phyloP scores from a whole-genome alignment of 352 stramenopile species.

The Saprolegnia diclina region DNA sequence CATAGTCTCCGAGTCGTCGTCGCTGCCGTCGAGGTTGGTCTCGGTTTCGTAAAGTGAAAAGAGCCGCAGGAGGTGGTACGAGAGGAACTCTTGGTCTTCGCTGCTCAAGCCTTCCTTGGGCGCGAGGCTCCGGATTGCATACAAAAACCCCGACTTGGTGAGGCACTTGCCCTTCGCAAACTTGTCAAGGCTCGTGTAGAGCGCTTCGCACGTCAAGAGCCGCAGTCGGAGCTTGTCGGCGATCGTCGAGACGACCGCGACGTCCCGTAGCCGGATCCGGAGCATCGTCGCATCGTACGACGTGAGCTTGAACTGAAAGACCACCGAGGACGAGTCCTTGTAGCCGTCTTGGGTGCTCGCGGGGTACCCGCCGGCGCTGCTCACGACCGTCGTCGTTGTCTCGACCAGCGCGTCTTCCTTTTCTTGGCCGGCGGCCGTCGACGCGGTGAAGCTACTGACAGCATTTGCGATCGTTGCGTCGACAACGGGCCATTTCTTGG shows the following conservation, averaged over 20 bases:
- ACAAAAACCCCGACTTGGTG: constrained; percentile 68
- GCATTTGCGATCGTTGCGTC: constrained; percentile 52
- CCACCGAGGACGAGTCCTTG: constrained; percentile 64
- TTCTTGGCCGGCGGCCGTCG: neutral
- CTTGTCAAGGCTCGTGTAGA: constrained; percentile 67
- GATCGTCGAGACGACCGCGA: constrained; percentile 83
- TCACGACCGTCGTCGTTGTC: constrained; percentile 38
- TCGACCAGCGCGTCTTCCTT: neutral
- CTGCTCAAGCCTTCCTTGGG: constrained; percentile 64
- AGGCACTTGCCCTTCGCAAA: constrained; percentile 56
- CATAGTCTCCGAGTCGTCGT: constrained; percentile 31
- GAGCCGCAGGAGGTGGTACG: constrained; percentile 76
- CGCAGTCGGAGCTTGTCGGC: constrained; percentile 80
- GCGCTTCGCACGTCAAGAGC: constrained; percentile 50
- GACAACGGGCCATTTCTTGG: constrained; percentile 78
- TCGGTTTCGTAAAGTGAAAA: constrained; percentile 81
- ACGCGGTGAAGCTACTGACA: constrained; percentile 30
- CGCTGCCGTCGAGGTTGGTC: constrained; percentile 33
- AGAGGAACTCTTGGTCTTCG: constrained; percentile 84
- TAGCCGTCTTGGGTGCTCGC: neutral
- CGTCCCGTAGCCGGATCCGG: constrained; percentile 77
- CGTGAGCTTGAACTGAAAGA: constrained; percentile 82
- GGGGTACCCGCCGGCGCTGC: constrained; percentile 31
- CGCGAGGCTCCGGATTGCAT: constrained; percentile 70
- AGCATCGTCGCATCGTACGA: constrained; percentile 76